phyloP scores from a whole-genome alignment of 306 rosid species.

The Sicyos baderoa region DNA sequence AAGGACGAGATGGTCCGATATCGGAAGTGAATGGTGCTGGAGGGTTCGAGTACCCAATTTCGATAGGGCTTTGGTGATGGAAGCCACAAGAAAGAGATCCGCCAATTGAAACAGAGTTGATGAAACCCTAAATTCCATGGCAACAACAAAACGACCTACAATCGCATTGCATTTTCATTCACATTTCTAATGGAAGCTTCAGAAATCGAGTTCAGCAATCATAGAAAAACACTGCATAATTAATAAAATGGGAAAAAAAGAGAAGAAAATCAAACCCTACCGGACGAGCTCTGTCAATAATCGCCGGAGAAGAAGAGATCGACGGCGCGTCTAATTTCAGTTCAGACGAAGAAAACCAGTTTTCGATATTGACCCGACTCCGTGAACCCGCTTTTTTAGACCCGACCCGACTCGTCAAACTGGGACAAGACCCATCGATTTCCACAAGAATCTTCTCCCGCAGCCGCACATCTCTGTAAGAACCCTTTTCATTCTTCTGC shows the following conservation, averaged over 20 bases:
- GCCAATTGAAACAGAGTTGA: slow-evolving; percentile 27
- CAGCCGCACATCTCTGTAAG: neutral
- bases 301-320: too few species aligned
- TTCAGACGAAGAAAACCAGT: too few species aligned
- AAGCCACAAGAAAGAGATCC: slow-evolving; percentile 49
- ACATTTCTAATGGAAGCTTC: neutral
- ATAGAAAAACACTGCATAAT: slow-evolving; percentile 73
- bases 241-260: neutral
- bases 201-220: slow-evolving; percentile 46
- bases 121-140: slow-evolving; percentile 16
- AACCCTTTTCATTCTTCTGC: neutral
- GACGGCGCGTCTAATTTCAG: too few species aligned
- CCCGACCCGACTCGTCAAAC: too few species aligned
- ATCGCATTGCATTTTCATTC: slow-evolving; percentile 33
- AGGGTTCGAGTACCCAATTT: slow-evolving; percentile 48
- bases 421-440: too few species aligned
- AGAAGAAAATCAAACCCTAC: too few species aligned
- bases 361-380: too few species aligned
- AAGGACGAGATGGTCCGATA: slow-evolving; percentile 48
- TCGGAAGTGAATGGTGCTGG: slow-evolving; percentile 30
- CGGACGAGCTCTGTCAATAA: too few species aligned
- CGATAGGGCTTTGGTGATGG: slow-evolving; percentile 49
- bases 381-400: too few species aligned
- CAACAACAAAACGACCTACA: slow-evolving; percentile 20
- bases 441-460: neutral